Percentiles rank a stretch among this genome's conserved stretches.
These are phyloP conservation scores for Dactylellina haptotyla DNA, from an alignment of 2,329 filamentous ascomycete species.

Conservation along the genomic window DNA sequence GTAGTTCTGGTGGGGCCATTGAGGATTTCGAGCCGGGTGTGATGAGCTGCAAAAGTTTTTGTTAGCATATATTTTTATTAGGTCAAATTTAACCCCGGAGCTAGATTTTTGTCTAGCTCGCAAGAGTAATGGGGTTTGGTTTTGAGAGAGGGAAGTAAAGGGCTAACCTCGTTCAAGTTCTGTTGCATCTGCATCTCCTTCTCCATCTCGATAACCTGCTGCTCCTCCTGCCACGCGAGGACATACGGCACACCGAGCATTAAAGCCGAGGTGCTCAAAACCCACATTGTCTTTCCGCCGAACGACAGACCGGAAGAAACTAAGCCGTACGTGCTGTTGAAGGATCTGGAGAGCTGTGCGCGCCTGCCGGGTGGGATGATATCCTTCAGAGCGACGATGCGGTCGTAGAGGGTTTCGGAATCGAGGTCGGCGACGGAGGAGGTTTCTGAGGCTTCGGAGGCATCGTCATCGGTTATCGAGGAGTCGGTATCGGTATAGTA, in stretches of 20 bases:
- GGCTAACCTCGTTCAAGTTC: constrained; percentile 78
- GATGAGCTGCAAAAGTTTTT: constrained; percentile 33
- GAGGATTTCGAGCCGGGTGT: constrained; percentile 51
- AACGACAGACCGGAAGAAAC: constrained; percentile 73
- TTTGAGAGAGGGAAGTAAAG: not conserved
- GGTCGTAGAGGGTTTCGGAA: constrained; percentile 72
- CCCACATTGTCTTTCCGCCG: constrained; percentile 87
- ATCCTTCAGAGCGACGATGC: constrained; percentile 77
- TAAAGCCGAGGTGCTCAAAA: constrained; percentile 87
- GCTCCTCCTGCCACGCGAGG: constrained; percentile 91
- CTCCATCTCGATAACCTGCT: constrained; percentile 97
- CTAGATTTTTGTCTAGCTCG: no score
- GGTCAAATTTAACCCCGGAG: no score
- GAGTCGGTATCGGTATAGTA: constrained; percentile 94
- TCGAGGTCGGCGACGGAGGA: constrained; percentile 62
- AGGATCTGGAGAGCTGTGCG: constrained; percentile 70
- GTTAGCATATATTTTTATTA: constrained; percentile 14
- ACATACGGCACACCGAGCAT: constrained; percentile 93
- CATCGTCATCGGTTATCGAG: constrained; percentile 77
- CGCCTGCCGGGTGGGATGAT: constrained; percentile 79
- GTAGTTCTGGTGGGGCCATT: constrained; percentile 32
- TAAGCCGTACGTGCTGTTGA: constrained; percentile 68
- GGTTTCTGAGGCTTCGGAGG: constrained; percentile 58
- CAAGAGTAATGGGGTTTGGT: no score
- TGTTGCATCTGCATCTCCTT: constrained; percentile 96